Base-by-base conservation (phyloP, 2,329 filamentous ascomycete species). In the Cytospora piceae region DNA sequence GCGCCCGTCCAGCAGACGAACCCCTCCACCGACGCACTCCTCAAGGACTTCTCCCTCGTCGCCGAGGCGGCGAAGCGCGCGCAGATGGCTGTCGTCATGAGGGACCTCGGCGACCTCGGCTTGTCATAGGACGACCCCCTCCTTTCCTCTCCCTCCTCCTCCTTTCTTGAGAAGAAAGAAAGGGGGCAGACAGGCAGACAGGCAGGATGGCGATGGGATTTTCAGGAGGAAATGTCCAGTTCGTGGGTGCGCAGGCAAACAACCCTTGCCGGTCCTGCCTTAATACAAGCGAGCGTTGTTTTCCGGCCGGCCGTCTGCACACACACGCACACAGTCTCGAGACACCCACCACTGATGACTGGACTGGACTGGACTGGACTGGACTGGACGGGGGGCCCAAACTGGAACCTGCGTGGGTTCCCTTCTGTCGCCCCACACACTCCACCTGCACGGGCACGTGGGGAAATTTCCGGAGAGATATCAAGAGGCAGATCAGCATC, bases 11-110 rank as follows among this genome's bases (percentile, higher is more conserved):
- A 55, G 24, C 46, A 59, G 51, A 15, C 42, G 12, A 29, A 74
- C 1, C 73, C 80, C 1, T 82, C 81, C 17, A 82, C 83, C 60
- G 84, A 86, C 62, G 70, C 78, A 32, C 93, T 93, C 74, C 83
- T 96, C 67, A 87, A 89, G 72, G 90, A 96, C 77, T 92, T 94
- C 73, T 94, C 86, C 66, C 85, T 97, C 34, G 85, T 97, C 52
- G 94, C 94, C 42, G 94, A 98, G 81, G 94, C 94, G 2, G 94
- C 93, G 53, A 97, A 96, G 79, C 85, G 94, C 52, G 94, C 94
- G 12, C 93, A 97, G 78, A 91, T 97, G 83, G 92, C 92, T 52
- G 88, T 93, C 73, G 82, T 97, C 75, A 91, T 94, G 83, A 85
- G 94, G 68, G 94, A 97, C 77, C 84, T 98, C 74, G 93, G 92